Base-by-base conservation (phyloP, 441 rosid genomes). In the Pelargonium myrrhifolium region DNA sequence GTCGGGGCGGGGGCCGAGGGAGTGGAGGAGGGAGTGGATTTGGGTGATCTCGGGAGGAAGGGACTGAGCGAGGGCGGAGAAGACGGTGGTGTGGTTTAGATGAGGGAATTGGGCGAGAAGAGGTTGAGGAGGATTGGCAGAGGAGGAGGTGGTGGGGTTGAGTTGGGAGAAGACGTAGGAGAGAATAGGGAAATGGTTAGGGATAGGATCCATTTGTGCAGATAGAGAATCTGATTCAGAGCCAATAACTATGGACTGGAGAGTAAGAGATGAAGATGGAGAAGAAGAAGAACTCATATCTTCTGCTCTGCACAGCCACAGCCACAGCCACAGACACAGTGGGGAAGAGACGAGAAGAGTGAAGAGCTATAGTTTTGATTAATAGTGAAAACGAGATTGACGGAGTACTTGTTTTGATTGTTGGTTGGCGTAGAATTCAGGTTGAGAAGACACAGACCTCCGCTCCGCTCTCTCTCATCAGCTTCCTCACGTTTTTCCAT, bases 1-100 rank as follows among this genome's bases (percentile, higher is more conserved):
- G 65, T 71, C 75, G 35, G 70, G 75, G 20, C 65, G 61, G 64
- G 75, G 65, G 17, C 75, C 75, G 9, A 72, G 64, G 59, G 71
- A 65, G 14, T 20, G 62, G 56, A 67, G 68, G 31, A 72, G 64
- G 71, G 68, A 14, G 63, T 47, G 71, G 66, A 63, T 62, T 35
- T 40, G 75, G 56, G 31, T 60, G 35, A 67, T 12, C 58, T 18
- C 26, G 39, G 31, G 60, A 6, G 75, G 75, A 71, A 72, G 22
- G 45, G 71, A 72, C 9, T 40, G 75, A 31, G 64, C 62, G 18
- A 72, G 67, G 55, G 68, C 63, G 17, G 71, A 62, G 28, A 55
- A 61, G 67, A 72, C 64, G 55, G 53, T 40, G 0, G 75, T 67
- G 58, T 67, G 62, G 64, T 61, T 40, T 40, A 72, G 55, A 22